Evolutionary conservation across 352 stramenopile species (phyloP).

Genomic region (Globisporangium paddicum): DNA sequence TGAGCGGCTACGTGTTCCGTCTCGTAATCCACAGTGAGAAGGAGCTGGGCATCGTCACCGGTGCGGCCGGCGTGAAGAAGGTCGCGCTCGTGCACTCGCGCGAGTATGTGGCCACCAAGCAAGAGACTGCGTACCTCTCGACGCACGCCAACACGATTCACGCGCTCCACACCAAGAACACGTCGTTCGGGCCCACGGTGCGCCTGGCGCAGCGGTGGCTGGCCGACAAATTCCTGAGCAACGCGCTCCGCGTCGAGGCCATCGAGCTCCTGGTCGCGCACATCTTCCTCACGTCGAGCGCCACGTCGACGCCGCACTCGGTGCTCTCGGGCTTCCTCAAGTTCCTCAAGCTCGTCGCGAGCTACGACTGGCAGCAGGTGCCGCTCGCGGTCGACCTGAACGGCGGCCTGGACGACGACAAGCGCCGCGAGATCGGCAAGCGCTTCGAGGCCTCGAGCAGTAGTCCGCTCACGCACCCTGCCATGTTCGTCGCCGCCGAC

Average conservation of each 20-base stretch:
- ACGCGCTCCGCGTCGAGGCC: constrained; percentile 59
- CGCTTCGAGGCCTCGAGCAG: constrained; percentile 71
- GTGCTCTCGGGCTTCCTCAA: constrained; percentile 77
- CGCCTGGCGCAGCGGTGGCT: constrained; percentile 82
- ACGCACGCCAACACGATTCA: constrained; percentile 73
- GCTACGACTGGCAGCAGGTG: constrained; percentile 68
- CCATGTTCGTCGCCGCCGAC: constrained; percentile 72
- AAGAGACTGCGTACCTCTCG: constrained; percentile 52
- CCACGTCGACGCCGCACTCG: constrained; percentile 57
- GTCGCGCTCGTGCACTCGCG: constrained; percentile 53
- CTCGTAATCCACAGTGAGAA: constrained; percentile 79
- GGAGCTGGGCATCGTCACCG: constrained; percentile 59
- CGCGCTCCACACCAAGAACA: constrained; percentile 73
- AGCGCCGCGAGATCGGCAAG: constrained; percentile 64
- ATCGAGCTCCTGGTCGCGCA: constrained; percentile 79
- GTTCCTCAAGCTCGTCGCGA: constrained; percentile 68
- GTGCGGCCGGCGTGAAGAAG: constrained; percentile 48
- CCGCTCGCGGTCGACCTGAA: constrained; percentile 79
- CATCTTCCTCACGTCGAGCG: constrained; percentile 49
- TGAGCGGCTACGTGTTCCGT: constrained; percentile 80
- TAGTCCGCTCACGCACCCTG: constrained; percentile 48
- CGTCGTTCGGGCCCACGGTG: constrained; percentile 72
- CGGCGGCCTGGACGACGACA: constrained; percentile 45
- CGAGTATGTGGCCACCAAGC: constrained; percentile 58
- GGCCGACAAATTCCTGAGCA: constrained; percentile 72